These are phyloP conservation scores for Neonectria faginata DNA, from an alignment of 2,329 filamentous ascomycete species.

Conservation along the genomic window DNA sequence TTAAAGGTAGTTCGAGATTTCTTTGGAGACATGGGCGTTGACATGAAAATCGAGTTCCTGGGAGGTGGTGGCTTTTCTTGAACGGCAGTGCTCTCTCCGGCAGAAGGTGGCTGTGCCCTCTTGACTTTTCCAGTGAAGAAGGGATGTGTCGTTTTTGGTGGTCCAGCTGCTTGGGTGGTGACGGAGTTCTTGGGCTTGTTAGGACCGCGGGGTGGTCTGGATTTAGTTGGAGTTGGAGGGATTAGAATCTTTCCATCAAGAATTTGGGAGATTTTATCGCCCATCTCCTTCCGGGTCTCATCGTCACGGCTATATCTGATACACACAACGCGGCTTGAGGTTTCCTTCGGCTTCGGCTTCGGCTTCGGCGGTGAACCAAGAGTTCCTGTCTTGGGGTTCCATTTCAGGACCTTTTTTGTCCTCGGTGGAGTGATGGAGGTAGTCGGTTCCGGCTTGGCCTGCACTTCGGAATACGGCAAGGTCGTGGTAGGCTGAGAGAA, in stretches of 20 bases:
- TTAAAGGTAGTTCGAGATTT: slow-evolving; percentile 50
- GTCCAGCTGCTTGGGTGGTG: slow-evolving; percentile 24
- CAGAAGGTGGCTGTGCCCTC: slow-evolving; percentile 35
- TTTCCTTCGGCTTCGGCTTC: slow-evolving; percentile 60
- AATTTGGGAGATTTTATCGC: slow-evolving; percentile 72
- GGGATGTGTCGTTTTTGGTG: slow-evolving; percentile 54
- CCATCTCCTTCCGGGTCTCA: slow-evolving; percentile 60
- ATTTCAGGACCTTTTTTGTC: slow-evolving; percentile 64
- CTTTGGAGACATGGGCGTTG: slow-evolving; percentile 66
- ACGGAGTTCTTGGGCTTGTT: slow-evolving; percentile 39
- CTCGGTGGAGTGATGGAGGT: slow-evolving; percentile 42
- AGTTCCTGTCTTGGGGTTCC: slow-evolving; percentile 71
- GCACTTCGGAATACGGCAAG: slow-evolving; percentile 9
- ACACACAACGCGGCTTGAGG: slow-evolving; percentile 59
- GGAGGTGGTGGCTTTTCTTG: slow-evolving; percentile 43
- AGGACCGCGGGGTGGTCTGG: slow-evolving; percentile 38
- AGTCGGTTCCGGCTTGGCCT: slow-evolving; percentile 21
- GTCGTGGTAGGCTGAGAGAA: slow-evolving; percentile 14
- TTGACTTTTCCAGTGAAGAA: slow-evolving; percentile 57
- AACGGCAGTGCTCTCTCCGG: slow-evolving; percentile 33
- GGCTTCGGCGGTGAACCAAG: slow-evolving; percentile 70
- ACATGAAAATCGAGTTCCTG: slow-evolving; percentile 60
- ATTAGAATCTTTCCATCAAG: slow-evolving; percentile 53
- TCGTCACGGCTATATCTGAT: slow-evolving; percentile 70
- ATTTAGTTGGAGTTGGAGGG: slow-evolving; percentile 45